These are phyloP conservation scores for Persicaria tinctoria DNA, from an alignment of 148 eudicot genomes.

Conservation along the genomic window DNA sequence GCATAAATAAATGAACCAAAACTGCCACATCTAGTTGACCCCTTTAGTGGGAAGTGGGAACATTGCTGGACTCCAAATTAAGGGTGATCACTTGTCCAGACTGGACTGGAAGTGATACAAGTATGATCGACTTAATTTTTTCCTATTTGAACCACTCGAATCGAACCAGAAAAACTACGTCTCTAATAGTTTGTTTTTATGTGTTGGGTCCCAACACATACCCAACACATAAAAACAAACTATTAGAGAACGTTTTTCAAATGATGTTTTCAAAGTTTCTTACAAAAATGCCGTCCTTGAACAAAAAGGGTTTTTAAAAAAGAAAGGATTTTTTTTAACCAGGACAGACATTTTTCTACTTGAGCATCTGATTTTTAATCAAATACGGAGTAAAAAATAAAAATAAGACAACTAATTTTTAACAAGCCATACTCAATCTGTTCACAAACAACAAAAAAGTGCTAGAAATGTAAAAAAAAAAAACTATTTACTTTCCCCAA, in stretches of 20 bases:
- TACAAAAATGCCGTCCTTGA: not conserved
- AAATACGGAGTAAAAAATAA: too few relatives aligned
- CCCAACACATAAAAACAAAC: too few relatives aligned
- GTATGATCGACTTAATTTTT: not conserved
- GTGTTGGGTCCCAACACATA: too few relatives aligned
- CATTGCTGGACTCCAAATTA: not conserved
- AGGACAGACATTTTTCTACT: too few relatives aligned
- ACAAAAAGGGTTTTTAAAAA: too few relatives aligned
- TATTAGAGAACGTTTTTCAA: too few relatives aligned
- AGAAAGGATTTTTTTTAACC: too few relatives aligned
- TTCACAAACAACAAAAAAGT: not conserved
- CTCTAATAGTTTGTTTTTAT: not conserved
- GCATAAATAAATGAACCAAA: not conserved
- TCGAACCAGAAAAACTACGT: not conserved
- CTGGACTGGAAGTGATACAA: not conserved
- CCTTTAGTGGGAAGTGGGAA: not conserved
- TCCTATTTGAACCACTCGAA: not conserved
- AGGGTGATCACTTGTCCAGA: not conserved
- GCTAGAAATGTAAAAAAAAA: not conserved
- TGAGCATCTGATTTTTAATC: too few relatives aligned
- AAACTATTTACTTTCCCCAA: not conserved
- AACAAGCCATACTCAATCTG: too few relatives aligned
- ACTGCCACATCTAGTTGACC: not conserved
- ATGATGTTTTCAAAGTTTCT: too few relatives aligned
- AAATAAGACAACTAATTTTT: too few relatives aligned